Base-by-base conservation (phyloP, 768 basidiomycete genomes). In the Mycena rebaudengoi region DNA sequence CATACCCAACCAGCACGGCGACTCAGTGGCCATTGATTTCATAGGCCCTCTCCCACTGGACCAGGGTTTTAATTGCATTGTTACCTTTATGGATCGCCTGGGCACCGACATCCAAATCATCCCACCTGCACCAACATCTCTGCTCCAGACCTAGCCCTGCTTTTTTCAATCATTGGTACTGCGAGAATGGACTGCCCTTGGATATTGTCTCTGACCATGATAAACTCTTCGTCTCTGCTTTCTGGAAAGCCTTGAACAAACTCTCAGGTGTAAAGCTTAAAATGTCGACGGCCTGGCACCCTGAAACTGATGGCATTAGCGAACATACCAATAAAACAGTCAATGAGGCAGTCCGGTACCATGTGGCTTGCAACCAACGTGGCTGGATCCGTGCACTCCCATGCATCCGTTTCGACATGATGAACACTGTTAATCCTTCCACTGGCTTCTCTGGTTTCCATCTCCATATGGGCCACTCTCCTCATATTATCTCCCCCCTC, bases 361-460 rank as follows among this genome's bases (percentile, higher is more conserved):
- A 63, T 33, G 70, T 75, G 0, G 53, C 55, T 1, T 37, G 59
- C 3, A 71, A 74, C 28, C 74, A 75, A 33, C 43, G 37, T 0
- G 71, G 65, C 7, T 77, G 75, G 75, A 67, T 72, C 0, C n/a
- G 39, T 0, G 64, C 67, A 0, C 55, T 76, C 0, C 74, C 73
- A 0, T 33, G 26, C 0, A 58, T 74, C 0, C 52, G 68, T 11
- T 76, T 75, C 48, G 45, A 70, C 11, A 44, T 75, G 12, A 78
- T 75, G 68, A 72, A 69, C n/a, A 60, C 69, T 0, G 32, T 63
- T 0, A 73, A 73, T 43, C 52, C 68, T 2, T 59, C 70, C 0
- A 71, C 74, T 1, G 68, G 71, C 0, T 72, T 71, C 43, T 69
- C 63, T 2, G 64, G 58, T 0, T 76, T 76, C 41, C 69, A 74